phyloP scores from a whole-genome alignment of 768 basidiomycete species.

The Tricholoma sp. region DNA sequence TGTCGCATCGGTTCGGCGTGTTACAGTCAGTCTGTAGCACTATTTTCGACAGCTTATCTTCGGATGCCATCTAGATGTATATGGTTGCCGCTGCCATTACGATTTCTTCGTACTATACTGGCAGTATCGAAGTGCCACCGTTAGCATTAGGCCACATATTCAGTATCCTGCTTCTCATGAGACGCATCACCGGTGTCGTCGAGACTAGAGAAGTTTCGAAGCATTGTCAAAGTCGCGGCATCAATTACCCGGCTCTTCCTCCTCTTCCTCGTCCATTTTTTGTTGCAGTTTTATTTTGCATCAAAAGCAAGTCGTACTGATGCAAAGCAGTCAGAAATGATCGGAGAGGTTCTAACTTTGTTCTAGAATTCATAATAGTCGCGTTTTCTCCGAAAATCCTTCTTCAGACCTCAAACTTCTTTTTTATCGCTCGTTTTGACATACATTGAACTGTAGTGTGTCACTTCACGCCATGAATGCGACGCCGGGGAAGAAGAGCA shows the following conservation, averaged over 20 bases:
- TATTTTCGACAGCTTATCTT: background rate
- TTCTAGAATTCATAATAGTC: constrained; percentile 10
- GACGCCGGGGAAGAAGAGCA: constrained; percentile 3
- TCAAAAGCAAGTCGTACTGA: constrained; percentile 13
- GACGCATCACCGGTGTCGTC: background rate
- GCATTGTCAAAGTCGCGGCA: constrained; percentile 1
- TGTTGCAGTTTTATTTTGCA: constrained; percentile 6
- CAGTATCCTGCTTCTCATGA: background rate
- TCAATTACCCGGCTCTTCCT: constrained; percentile 7
- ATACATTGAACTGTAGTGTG: constrained; percentile 7
- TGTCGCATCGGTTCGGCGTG: background rate
- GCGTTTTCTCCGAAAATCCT: constrained; percentile 32
- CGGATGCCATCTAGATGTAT: background rate
- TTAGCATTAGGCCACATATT: background rate
- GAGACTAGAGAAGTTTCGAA: background rate
- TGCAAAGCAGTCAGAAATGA: constrained; percentile 10
- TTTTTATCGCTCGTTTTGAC: constrained; percentile 19
- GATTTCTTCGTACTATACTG: background rate
- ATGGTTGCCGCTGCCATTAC: background rate
- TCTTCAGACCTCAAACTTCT: constrained; percentile 27
- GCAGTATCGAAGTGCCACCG: constrained; percentile 13
- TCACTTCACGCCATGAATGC: constrained; percentile 5
- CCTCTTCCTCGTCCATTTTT: background rate
- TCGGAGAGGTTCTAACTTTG: constrained; percentile 3
- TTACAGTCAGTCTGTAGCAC: background rate